Percentiles rank a stretch among this genome's conserved stretches.
These are phyloP conservation scores for Epichloe aotearoae DNA, from an alignment of 2,329 filamentous ascomycete genomes.

Conservation along the genomic window DNA sequence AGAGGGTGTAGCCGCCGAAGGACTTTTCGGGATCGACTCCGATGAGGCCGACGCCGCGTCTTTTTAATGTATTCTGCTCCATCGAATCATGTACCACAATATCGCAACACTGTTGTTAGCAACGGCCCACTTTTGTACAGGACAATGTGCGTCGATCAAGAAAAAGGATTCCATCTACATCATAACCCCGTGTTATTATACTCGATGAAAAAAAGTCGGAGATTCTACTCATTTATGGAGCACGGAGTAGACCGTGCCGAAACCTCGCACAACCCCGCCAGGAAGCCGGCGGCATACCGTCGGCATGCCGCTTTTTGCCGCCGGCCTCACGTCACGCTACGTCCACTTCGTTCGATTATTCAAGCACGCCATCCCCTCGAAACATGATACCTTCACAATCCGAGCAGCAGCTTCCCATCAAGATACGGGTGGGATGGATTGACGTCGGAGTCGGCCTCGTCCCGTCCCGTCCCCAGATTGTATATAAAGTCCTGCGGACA, in stretches of 20 bases:
- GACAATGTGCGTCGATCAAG: not conserved
- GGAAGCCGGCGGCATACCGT: too few relatives aligned
- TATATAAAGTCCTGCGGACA: not conserved
- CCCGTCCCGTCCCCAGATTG: not conserved
- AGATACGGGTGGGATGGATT: not conserved
- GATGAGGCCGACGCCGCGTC: conserved; percentile 15
- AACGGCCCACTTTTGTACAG: not conserved
- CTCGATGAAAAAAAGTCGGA: too few relatives aligned
- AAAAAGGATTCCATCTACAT: not conserved
- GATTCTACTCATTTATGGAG: too few relatives aligned
- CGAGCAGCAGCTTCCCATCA: not conserved
- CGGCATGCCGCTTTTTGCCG: too few relatives aligned
- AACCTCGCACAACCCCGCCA: too few relatives aligned
- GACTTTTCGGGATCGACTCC: conserved; percentile 14
- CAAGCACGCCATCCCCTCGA: conserved; percentile 14
- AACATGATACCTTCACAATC: conserved; percentile 12
- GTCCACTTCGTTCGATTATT: not conserved
- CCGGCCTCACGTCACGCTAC: not conserved
- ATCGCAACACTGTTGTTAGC: not conserved
- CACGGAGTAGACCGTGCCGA: too few relatives aligned
- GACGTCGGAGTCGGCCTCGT: too few relatives aligned
- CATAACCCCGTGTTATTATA: not conserved
- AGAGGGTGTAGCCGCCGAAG: conserved; percentile 17
- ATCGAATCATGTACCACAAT: conserved; percentile 2
- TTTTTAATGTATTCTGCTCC: conserved; percentile 19